Evolutionary conservation across 208 protist genomes (phyloP).

Genomic region (Wallacemonas collosoma): DNA sequence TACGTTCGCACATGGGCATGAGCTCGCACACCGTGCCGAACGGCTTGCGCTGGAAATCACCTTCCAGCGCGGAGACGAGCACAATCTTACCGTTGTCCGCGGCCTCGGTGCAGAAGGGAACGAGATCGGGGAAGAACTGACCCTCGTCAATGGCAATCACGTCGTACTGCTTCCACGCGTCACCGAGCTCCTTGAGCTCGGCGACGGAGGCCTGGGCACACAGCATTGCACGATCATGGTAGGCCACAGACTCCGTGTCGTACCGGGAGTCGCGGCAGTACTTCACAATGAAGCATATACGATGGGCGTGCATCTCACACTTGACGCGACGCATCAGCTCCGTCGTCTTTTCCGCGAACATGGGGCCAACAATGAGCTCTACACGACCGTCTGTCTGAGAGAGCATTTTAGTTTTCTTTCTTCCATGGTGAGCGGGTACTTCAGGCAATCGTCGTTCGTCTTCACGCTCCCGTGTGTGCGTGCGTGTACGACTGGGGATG

Average conservation of each 20-base stretch:
- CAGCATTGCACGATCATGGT: slow-evolving; percentile 79
- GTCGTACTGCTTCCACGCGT: slow-evolving; percentile 72
- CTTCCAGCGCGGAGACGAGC: slow-evolving; percentile 94
- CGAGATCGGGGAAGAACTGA: slow-evolving; percentile 94
- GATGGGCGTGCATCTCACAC: slow-evolving; percentile 75
- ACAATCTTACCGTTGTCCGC: slow-evolving; percentile 93
- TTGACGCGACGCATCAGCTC: slow-evolving; percentile 92
- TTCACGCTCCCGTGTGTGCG: background rate
- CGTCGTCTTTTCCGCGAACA: slow-evolving; percentile 96
- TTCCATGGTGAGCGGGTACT: no score
- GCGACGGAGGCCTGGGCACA: slow-evolving; percentile 64
- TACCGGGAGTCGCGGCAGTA: slow-evolving; percentile 91
- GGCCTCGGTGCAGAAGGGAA: slow-evolving; percentile 78
- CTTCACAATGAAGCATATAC: slow-evolving; percentile 92
- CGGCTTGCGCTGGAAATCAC: slow-evolving; percentile 90
- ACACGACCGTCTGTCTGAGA: slow-evolving; percentile 45
- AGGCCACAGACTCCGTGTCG: slow-evolving; percentile 69
- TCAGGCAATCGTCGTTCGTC: no score
- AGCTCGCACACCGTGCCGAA: slow-evolving; percentile 90
- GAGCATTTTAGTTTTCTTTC: slow-evolving; percentile 3
- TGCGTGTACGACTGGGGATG: background rate
- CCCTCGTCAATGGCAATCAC: slow-evolving; percentile 94
- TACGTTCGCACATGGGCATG: slow-evolving; percentile 82
- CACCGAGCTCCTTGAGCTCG: slow-evolving; percentile 56
- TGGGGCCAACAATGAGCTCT: slow-evolving; percentile 94